Base-by-base conservation (phyloP, 768 basidiomycete species). In the Fomitopsis pulvina region DNA sequence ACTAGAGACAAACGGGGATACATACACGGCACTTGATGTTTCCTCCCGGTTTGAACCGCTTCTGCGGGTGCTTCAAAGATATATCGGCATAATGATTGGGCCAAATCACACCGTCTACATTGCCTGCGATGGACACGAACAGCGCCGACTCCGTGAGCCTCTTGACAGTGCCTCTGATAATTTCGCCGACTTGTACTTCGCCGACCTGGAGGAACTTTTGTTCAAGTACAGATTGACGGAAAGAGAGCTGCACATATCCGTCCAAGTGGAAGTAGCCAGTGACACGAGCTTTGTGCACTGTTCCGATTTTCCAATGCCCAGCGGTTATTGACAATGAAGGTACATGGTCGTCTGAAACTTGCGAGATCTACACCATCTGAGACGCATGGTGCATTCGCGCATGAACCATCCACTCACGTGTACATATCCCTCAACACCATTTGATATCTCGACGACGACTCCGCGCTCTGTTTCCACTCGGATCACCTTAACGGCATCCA, bases 71-170 rank as follows among this genome's bases (percentile, higher is more conserved):
- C 63, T 93, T 96, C 58, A 98, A 75, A n/a, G 71, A 64, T 60
- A 98, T 93, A 65, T 99, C 96, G 10, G 96, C 92, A 63, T 89
- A 96, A 63, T 98, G 96, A 53, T 83, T 79, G 0, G 94, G 93
- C 88, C 91, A 96, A 20, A 97, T 75, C 24, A 96, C 85, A 25
- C 90, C 96, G 60, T 96, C 92, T 27, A 97, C 83, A 52, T 79
- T 89, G 4, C 90, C 92, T 4, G 86, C 81, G 48, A 98, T 72
- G 25, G 88, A 82, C 37, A 98, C 81, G 60, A 96, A 95, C 30
- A 99, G 68, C 0, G 80, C 86, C 28, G 79, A 75, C 50, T 89
- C 85, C 2, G 85, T 85, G 43, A 99, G 74, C 53, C 79, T 83
- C 69, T 91, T 94, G 54, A 99, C 80, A 0, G 83, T 90, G 5